Evolutionary conservation across 2,329 filamentous ascomycete species (phyloP).

Genomic region (Pestalotiopsis fici): DNA sequence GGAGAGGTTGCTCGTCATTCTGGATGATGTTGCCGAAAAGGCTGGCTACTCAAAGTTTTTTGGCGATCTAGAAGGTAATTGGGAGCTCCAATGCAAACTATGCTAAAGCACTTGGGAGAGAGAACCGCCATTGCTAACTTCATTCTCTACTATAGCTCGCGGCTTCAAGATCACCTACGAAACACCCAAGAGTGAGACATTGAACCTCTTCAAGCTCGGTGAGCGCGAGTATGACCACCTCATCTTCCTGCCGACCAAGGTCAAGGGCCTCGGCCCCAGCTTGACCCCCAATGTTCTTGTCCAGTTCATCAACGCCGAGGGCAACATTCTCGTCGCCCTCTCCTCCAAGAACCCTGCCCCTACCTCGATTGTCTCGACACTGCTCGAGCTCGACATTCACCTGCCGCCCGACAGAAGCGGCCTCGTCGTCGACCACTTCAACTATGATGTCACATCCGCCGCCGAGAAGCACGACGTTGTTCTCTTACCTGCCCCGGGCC

Average conservation of each 20-base stretch:
- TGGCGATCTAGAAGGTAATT: constrained; percentile 66
- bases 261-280: constrained; percentile 89
- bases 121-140: not conserved
- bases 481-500: constrained; percentile 69
- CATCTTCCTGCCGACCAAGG: constrained; percentile 82
- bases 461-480: constrained; percentile 87
- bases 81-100: not conserved
- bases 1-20: constrained; percentile 77
- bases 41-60: constrained; percentile 81
- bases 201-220: constrained; percentile 82
- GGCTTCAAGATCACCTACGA: constrained; percentile 81
- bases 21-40: constrained; percentile 80
- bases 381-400: constrained; percentile 85
- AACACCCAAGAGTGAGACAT: constrained; percentile 76
- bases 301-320: constrained; percentile 87
- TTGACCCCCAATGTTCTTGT: constrained; percentile 84
- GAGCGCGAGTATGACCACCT: constrained; percentile 91
- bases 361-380: constrained; percentile 72
- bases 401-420: constrained; percentile 85
- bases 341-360: constrained; percentile 72
- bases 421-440: constrained; percentile 92
- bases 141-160: constrained; percentile 57
- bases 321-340: constrained; percentile 87
- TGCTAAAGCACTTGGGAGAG: not conserved
- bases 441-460: constrained; percentile 78